Evolutionary conservation across 805 yeast genomes (phyloP).

Genomic region (Ogataea siamensis): DNA sequence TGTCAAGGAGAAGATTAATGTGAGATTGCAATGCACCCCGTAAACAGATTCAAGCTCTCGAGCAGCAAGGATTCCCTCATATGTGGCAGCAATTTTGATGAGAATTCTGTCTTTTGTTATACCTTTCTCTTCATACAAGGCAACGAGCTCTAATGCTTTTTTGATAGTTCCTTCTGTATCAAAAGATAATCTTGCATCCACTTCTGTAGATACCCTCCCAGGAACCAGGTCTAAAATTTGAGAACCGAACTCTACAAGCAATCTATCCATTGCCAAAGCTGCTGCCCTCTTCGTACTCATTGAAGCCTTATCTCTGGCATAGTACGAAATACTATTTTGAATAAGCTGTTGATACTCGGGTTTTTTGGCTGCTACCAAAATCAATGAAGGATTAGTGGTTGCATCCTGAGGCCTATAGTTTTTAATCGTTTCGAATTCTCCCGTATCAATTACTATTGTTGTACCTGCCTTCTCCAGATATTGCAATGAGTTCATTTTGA

Average conservation of each 20-base stretch:
- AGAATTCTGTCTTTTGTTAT: constrained; percentile 84
- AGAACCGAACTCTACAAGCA: constrained; percentile 93
- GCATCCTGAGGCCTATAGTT: constrained; percentile 99
- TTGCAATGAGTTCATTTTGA: constrained; percentile 70
- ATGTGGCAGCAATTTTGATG: constrained; percentile 96
- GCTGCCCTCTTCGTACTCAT: constrained; percentile 43
- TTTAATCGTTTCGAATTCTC: constrained; percentile 97
- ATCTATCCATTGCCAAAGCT: constrained; percentile 85
- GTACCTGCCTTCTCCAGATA: constrained; percentile 93
- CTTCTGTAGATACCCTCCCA: constrained; percentile 99
- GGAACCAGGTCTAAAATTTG: constrained; percentile 92
- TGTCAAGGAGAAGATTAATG: constrained; percentile 87
- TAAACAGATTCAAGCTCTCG: constrained; percentile 86
- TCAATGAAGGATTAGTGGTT: constrained; percentile 97
- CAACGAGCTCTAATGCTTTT: constrained; percentile 89
- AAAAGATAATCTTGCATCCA: constrained; percentile 95
- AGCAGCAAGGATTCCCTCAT: constrained; percentile 99
- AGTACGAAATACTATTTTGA: no score
- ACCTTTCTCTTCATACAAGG: constrained; percentile 79
- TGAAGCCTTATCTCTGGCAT: no score
- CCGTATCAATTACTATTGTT: constrained; percentile 96
- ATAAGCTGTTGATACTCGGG: constrained; percentile 83
- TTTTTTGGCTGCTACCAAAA: constrained; percentile 92
- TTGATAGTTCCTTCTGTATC: constrained; percentile 88
- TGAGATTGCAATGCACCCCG: constrained; percentile 91